Base-by-base conservation (phyloP, 106 monocot species). In the Iris macrosiphon region DNA sequence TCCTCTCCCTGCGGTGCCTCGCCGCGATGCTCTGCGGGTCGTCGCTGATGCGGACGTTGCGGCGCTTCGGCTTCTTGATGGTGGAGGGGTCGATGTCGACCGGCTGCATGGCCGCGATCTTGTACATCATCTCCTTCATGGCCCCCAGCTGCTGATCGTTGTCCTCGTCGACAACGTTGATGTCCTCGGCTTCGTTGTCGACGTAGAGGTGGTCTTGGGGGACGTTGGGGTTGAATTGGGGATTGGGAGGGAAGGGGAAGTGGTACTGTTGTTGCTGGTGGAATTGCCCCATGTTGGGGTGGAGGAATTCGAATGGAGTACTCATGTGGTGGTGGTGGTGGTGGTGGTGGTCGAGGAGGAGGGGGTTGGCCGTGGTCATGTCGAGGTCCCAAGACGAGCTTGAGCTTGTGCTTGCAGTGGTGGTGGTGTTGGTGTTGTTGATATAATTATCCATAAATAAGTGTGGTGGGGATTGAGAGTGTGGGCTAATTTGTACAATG, bases 91-190 rank as follows among this genome's bases (percentile, higher is more conserved):
- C 85, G 52, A 85, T 85, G 57, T 85, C 85, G 6, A 85, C 85
- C 1, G 85, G 85, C 29, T 85, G 85, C 85, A 85, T 85, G 69
- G 79, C 75, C 0, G 85, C 85, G 3, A 85, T 75, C 50, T 75
- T 79, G 79, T 85, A 85, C 62, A 79, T 79, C 85, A 85, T 79
- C 57, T 85, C 85, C 69, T 85, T 85, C 79, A 85, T 72, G 22
- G 68, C 79, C 18, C 85, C 79, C 28, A 85, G 40, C n/a, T n/a
- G n/a, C 10, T 18, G 50, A 46, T 70, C 73, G n/a, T n/a, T n/a
- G n/a, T n/a, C n/a, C n/a, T n/a, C n/a, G n/a, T n/a, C n/a, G n/a
- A n/a, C n/a, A n/a, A n/a, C n/a, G n/a, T n/a, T n/a, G n/a, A n/a
- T n/a, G 10, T 70, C 82, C 2, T 76, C 59, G 3, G 60, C 68